These are phyloP conservation scores for Scleroderma citrinum DNA, from an alignment of 768 basidiomycete species.

Conservation along the genomic window DNA sequence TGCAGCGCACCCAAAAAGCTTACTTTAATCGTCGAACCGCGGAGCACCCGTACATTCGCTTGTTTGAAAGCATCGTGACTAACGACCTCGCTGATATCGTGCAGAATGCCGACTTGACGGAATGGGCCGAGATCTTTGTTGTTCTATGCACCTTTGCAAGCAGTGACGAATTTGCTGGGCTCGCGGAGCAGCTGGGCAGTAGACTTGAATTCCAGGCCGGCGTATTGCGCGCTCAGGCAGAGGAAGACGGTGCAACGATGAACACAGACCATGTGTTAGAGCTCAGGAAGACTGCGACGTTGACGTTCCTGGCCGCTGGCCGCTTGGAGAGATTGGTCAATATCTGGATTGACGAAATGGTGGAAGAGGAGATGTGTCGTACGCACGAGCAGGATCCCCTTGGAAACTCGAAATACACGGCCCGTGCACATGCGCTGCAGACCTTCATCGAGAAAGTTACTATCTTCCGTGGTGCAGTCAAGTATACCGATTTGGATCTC, in stretches of 20 bases:
- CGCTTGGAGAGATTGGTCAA: conserved; percentile 80
- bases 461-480: conserved; percentile 83
- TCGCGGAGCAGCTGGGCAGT: conserved; percentile 88
- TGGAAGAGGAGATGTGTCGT: conserved; percentile 70
- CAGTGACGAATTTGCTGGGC: conserved; percentile 75
- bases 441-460: conserved; percentile 96
- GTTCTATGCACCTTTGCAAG: conserved; percentile 92
- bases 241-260: conserved; percentile 36
- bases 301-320: conserved; percentile 91
- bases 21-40: conserved; percentile 85
- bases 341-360: conserved; percentile 89
- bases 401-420: conserved; percentile 58
- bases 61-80: conserved; percentile 91
- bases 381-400: conserved; percentile 34
- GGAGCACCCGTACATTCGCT: conserved; percentile 77
- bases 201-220: conserved; percentile 83
- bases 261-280: conserved; percentile 32
- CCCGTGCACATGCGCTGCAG: conserved; percentile 82
- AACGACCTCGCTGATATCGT: conserved; percentile 92
- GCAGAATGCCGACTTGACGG: conserved; percentile 89
- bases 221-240: conserved; percentile 43
- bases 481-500: conserved; percentile 73
- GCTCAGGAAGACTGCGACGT: conserved; percentile 80
- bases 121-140: conserved; percentile 97
- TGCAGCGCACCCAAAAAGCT: conserved; percentile 83